Base-by-base conservation (phyloP, 805 yeast species). In the Metschnikowia drakensbergensis region DNA sequence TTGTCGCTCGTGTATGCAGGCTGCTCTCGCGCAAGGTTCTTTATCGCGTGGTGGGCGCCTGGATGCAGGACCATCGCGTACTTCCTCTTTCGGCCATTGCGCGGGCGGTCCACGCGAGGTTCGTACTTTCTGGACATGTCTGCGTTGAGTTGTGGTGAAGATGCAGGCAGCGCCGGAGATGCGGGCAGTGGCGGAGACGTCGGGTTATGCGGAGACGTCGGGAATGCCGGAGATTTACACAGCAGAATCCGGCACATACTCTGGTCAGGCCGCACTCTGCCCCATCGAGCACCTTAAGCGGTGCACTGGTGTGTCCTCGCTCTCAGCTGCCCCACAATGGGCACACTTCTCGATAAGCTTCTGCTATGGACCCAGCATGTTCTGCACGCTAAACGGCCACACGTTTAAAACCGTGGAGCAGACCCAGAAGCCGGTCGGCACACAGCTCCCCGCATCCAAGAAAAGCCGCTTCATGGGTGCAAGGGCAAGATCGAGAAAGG, bases 401-500 rank as follows among this genome's bases (percentile, higher is more conserved):
- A 49, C 54, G 6, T 37, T 55, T 13, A 27, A 48, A 27, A 45
- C 54, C 10, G 50, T 54, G 31, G 35, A 52, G 10, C 27, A 43
- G 41, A 41, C 40, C 13, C n/a, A 17, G 10, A 33, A 33, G 23
- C 57, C 58, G 10, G 37, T 44, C 23, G 46, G 45, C 25, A 46
- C 42, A 32, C 54, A 54, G 44, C 49, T 55, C 10, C 57, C 56
- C 22, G 40, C 41, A 10, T 44, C 38, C 13, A 42, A 43, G 8
- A 23, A 32, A 11, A 42, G 41, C 29, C 41, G 49, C 11, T 55
- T 55, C 39, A 50, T 34, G 31, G 59, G 59, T 2, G 42, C 58
- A 6, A 49, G 54, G 9, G 54, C 58, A 17, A 43, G 60, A n/a
- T 53, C 60, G 6, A 25, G 29, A 13, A 33, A 39, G 2, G 60